Base-by-base conservation (phyloP, 1,284 basidiomycete species). In the Austropuccinia psidii region DNA sequence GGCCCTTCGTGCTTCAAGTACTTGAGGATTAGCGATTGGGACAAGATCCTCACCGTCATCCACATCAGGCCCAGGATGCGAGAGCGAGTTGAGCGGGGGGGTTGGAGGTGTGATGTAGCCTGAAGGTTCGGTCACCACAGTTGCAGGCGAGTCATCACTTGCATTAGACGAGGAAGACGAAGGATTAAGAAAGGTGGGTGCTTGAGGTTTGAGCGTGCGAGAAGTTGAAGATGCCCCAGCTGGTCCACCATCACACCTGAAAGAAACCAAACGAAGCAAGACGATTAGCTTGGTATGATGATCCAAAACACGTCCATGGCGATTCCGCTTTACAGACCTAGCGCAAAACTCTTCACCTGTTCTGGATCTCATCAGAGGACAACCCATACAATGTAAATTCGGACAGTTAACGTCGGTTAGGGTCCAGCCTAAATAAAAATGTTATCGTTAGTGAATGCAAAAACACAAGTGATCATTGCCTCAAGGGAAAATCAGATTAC, bases 311-410 rank as follows among this genome's bases (percentile, higher is more conserved):
- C n/a, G n/a, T n/a, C n/a, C n/a, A n/a, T n/a, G n/a, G n/a, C n/a
- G n/a, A n/a, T n/a, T n/a, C n/a, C n/a, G n/a, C n/a, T n/a, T n/a
- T n/a, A n/a, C n/a, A n/a, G 15, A 61, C 58, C 31, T 61, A 39
- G 58, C 58, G 35, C 58, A 61, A 61, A 61, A 61, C 13, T 61
- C 33, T 19, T 21, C 13, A 24, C 31, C 33, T 35, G 58, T n/a
- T 41, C 41, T 61, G 9, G 58, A 61, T 37, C 58, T 61, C 58
- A 61, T 61, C 17, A 61, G 35, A 9, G 58, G 58, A 61, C 58
- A 61, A 61, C 58, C 58, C 35, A 24, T 24, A 41, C 58, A 61
- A 41, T 39, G 15, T 35, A 8, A 6, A n/a, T 41, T 61, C 21
- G 58, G 35, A 41, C 58, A 61, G 29, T 35, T 61, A 8, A 41